Percentiles rank a stretch among this genome's conserved stretches.
Evolutionary conservation across 352 stramenopile species (phyloP).

Genomic region (Globisporangium orthogonon): DNA sequence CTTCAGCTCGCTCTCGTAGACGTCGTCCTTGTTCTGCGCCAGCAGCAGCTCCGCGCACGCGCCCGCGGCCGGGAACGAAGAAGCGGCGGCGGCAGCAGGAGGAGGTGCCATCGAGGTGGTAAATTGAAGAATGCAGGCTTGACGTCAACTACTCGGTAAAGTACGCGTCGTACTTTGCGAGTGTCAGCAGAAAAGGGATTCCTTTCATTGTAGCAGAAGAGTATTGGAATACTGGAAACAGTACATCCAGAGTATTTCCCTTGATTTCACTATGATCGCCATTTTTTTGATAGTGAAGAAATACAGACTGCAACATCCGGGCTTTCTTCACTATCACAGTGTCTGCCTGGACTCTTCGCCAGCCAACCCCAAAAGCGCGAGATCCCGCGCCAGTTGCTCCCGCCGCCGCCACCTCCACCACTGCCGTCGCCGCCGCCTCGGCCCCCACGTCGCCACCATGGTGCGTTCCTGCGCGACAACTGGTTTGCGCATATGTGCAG

Average conservation of each 20-base stretch:
- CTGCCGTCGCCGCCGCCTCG: not conserved
- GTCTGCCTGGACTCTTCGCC: not conserved
- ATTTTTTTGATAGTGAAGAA: not conserved
- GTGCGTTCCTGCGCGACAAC: not conserved
- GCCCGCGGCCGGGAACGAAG: slow-evolving; percentile 46
- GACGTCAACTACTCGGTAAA: not conserved
- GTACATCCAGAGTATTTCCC: not conserved
- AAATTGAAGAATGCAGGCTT: not conserved
- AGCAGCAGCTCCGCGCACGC: slow-evolving; percentile 73
- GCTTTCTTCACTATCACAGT: not conserved
- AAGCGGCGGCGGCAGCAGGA: slow-evolving; percentile 1
- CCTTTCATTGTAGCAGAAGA: not conserved
- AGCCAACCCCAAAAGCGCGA: not conserved
- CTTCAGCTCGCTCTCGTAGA: slow-evolving; percentile 71
- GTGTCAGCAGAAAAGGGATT: not conserved
- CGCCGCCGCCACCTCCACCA: not conserved
- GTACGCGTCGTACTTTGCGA: not conserved
- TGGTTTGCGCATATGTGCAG: too few relatives aligned
- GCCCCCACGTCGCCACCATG: slow-evolving; percentile 6
- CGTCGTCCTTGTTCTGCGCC: slow-evolving; percentile 59
- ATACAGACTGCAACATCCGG: not conserved
- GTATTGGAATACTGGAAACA: not conserved
- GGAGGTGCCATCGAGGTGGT: not conserved
- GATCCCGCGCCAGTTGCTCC: slow-evolving; percentile 1
- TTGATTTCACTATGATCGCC: not conserved